A percentile compares a stretch with the other conserved stretches of the same genome.
phyloP scores from a whole-genome alignment of 176 grass and related monocot genomes.

The Phyllostachys edulis region DNA sequence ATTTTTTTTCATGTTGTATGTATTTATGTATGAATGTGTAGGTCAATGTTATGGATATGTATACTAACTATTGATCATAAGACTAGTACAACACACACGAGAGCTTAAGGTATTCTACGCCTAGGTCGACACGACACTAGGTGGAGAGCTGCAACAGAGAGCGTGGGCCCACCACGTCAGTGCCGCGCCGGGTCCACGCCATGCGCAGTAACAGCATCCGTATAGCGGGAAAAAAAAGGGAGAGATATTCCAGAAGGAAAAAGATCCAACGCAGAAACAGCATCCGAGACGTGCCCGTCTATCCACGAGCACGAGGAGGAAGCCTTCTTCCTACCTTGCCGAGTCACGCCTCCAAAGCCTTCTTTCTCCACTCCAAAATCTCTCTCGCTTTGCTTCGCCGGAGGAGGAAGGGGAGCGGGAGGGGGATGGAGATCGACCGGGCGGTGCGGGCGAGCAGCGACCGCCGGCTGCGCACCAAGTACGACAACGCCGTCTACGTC shows the following conservation, averaged over 20 bases:
- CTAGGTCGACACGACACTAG: too few species aligned
- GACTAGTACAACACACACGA: too few species aligned
- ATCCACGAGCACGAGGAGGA: slow-evolving; percentile 15
- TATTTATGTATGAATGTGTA: too few species aligned
- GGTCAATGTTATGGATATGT: too few species aligned
- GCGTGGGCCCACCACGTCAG: slow-evolving; percentile 23
- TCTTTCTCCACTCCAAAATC: too few species aligned
- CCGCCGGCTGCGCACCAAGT: slow-evolving; percentile 80
- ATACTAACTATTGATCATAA: too few species aligned
- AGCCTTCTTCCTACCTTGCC: neutral
- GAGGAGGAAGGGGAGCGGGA: neutral
- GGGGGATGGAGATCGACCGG: slow-evolving; percentile 90
- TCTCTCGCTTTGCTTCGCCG: neutral
- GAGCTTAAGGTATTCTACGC: too few species aligned
- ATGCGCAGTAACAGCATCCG: neutral
- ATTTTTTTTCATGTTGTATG: too few species aligned
- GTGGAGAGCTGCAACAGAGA: neutral
- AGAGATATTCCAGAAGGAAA: neutral
- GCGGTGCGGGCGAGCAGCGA: slow-evolving; percentile 76
- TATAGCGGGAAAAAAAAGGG: neutral
- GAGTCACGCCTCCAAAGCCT: slow-evolving; percentile 8
- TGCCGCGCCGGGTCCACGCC: neutral
- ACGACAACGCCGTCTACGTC: slow-evolving; percentile 83
- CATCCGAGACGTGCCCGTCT: slow-evolving; percentile 18
- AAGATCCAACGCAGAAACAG: slow-evolving; percentile 12